These are phyloP conservation scores for Trichophyton benhamiae DNA, from an alignment of 2,329 filamentous ascomycete species.

Conservation along the genomic window DNA sequence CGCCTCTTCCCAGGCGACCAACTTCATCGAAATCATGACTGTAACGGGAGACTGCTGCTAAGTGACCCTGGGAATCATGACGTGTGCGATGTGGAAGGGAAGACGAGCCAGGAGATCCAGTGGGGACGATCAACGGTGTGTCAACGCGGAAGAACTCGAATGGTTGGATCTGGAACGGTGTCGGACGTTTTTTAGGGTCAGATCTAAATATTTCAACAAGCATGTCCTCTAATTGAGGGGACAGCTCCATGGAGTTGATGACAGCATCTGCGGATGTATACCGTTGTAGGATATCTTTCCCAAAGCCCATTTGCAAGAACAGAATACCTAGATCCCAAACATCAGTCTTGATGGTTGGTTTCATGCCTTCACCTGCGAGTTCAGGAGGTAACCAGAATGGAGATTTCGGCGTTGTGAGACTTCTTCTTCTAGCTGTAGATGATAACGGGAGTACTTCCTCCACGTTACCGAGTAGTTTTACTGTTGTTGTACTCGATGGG, in stretches of 20 bases:
- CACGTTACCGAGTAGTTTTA: conserved; percentile 42
- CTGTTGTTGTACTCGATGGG: conserved; percentile 52
- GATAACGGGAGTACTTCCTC: conserved; percentile 40
- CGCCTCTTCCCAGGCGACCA: conserved; percentile 77
- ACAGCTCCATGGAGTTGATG: conserved; percentile 58
- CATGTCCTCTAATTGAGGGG: conserved; percentile 64
- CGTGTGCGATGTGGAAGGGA: conserved; percentile 41
- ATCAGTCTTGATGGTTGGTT: conserved; percentile 62
- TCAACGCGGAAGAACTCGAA: conserved; percentile 37
- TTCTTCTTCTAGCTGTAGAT: conserved; percentile 28
- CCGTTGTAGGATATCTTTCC: conserved; percentile 59
- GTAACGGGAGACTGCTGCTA: conserved; percentile 57
- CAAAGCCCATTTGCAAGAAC: conserved; percentile 88
- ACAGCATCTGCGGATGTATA: conserved; percentile 69
- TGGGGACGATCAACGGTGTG: conserved; percentile 25
- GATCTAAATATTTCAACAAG: conserved; percentile 72
- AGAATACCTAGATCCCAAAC: conserved; percentile 91
- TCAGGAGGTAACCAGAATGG: conserved; percentile 78
- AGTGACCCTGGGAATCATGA: conserved; percentile 49
- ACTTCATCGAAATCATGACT: conserved; percentile 82
- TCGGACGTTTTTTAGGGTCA: conserved; percentile 71
- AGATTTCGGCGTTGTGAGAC: conserved; percentile 51
- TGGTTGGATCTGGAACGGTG: conserved; percentile 60
- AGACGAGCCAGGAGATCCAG: conserved; percentile 11
- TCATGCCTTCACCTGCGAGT: conserved; percentile 47